Percentiles rank a stretch among this genome's conserved stretches.
phyloP scores from a whole-genome alignment of 2,329 filamentous ascomycete species.

The Zarea fungicola region DNA sequence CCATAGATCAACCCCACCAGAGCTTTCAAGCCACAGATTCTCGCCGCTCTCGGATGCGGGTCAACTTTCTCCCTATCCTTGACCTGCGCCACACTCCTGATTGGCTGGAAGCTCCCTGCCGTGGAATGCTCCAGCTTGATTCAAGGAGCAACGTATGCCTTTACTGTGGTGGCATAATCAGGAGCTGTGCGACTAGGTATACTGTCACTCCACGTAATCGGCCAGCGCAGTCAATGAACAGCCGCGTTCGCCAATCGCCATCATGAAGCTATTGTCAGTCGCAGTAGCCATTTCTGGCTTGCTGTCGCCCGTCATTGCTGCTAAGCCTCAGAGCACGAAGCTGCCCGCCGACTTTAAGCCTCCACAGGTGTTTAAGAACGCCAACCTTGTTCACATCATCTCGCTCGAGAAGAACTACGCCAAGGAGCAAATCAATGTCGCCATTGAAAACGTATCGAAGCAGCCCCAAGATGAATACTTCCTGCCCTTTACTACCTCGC shows the following conservation, averaged over 20 bases:
- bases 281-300: slow-evolving; percentile 56
- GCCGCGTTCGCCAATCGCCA: slow-evolving; percentile 22
- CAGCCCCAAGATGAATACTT: slow-evolving; percentile 86
- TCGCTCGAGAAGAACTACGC: slow-evolving; percentile 91
- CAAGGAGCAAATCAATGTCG: slow-evolving; percentile 87
- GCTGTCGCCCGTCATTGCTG: slow-evolving; percentile 42
- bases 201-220: slow-evolving; percentile 16
- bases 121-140: slow-evolving; percentile 22
- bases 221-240: slow-evolving; percentile 31
- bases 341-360: slow-evolving; percentile 69
- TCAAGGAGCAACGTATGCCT: slow-evolving; percentile 34
- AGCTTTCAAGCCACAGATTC: neutral
- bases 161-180: slow-evolving; percentile 15
- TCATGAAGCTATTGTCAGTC: slow-evolving; percentile 41
- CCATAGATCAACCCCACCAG: slow-evolving; percentile 1
- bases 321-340: slow-evolving; percentile 43
- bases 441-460: slow-evolving; percentile 80
- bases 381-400: slow-evolving; percentile 82
- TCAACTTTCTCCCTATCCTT: slow-evolving; percentile 5
- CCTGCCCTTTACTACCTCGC: slow-evolving; percentile 72
- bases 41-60: neutral
- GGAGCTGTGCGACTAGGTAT: slow-evolving; percentile 16
- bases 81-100: slow-evolving; percentile 15
- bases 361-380: slow-evolving; percentile 88
- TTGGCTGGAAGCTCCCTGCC: slow-evolving; percentile 26